phyloP scores from a whole-genome alignment of 768 basidiomycete genomes.

The Porphyrellus cyaneotinctus region DNA sequence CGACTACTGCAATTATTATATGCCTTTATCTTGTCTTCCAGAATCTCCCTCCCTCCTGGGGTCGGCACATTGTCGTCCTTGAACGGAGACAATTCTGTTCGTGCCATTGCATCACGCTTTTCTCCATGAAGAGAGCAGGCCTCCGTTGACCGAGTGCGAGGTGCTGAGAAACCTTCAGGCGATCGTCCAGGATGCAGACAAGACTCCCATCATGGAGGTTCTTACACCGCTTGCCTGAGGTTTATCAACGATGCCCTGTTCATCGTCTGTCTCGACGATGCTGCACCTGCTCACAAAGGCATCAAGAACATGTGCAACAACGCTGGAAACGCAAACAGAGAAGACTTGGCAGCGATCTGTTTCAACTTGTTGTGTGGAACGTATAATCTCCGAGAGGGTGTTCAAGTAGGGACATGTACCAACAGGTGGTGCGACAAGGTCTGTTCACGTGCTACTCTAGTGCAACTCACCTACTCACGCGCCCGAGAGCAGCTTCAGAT shows the following conservation, averaged over 20 bases:
- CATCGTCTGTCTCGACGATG: constrained; percentile 89
- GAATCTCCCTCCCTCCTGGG: no score
- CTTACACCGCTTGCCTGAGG: constrained; percentile 59
- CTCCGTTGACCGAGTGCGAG: constrained; percentile 84
- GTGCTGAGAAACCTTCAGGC: constrained; percentile 86
- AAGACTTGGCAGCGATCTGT: constrained; percentile 75
- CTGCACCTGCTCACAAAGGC: constrained; percentile 36
- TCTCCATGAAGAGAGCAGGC: constrained; percentile 77
- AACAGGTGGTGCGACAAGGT: constrained; percentile 97
- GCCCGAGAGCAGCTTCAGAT: constrained; percentile 72
- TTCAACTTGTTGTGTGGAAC: constrained; percentile 93
- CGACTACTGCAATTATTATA: no score
- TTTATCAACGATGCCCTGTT: constrained; percentile 91
- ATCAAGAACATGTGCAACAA: neutral
- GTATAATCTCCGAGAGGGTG: constrained; percentile 74
- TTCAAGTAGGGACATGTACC: constrained; percentile 93
- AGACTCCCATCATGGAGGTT: constrained; percentile 63
- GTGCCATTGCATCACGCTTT: constrained; percentile 20
- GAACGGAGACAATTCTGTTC: constrained; percentile 90
- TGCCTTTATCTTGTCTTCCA: no score
- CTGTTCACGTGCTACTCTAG: neutral
- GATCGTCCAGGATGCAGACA: constrained; percentile 85
- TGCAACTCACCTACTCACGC: neutral
- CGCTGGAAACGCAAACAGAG: constrained; percentile 33
- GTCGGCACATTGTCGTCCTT: constrained; percentile 80